Evolutionary conservation across 495 filamentous ascomycete genomes (phyloP), one percentile per base, ranked within the genome.

Genomic region (Podospora fimiseda): DNA sequence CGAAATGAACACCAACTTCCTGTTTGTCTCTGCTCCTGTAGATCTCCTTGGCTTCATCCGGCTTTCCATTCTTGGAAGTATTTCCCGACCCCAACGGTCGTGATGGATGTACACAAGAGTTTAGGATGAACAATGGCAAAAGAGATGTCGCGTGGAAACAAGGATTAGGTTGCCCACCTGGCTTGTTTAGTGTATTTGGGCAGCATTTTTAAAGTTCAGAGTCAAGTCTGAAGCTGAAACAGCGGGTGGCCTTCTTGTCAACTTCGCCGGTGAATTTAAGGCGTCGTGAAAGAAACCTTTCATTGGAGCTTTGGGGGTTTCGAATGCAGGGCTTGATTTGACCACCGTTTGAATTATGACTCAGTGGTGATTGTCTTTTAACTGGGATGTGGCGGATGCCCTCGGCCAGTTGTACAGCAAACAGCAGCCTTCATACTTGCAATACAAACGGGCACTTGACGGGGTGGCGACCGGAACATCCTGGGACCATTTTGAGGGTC

Each of bases 21-120:
- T 33, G 27, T 33, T 33, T 33, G 11, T 33, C 8, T 20, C 15
- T 19, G 39, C 43, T 45, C 40, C 51, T 47, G 51, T 22, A 38
- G 50, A 53, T 53, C 51, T 20, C 21, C 5, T 14, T 45, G 2
- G 33, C n/a, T n/a, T n/a, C n/a, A n/a, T n/a, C n/a, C n/a, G n/a
- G 19, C 43, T 18, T 11, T 21, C 11, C 40, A 16, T 1, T 3
- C 9, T 7, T 1, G 23, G 21, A 13, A 11, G n/a, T 7, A 36
- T 19, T 24, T 19, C 37, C 27, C 27, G 27, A 33, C 6, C 5
- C 11, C 27, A 33, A 5, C 27, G 11, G 27, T 33, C 27, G 27
- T 33, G 27, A 33, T 33, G 27, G n/a, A n/a, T n/a, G n/a, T n/a
- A n/a, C n/a, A n/a, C n/a, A n/a, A n/a, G n/a, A n/a, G n/a, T n/a